Evolutionary conservation across 2,329 filamentous ascomycete species (phyloP), one percentile per base, ranked within the genome.

Genomic region (Xylariaceae sp.): DNA sequence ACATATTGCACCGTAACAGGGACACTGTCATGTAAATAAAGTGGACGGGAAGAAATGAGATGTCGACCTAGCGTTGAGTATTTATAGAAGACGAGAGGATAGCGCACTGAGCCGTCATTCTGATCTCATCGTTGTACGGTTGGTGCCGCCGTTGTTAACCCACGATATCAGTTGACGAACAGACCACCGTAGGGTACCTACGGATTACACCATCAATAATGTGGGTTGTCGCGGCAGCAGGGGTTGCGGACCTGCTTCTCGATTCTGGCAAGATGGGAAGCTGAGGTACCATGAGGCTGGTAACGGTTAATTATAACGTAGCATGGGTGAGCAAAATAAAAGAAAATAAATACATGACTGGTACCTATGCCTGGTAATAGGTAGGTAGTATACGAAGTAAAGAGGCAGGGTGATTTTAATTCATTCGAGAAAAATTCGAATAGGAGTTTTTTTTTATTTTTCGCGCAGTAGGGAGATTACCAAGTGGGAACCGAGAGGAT

Each of bases 381-480:
- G 13, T 45, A 45, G 42, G 42, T 30, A 30, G 23, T 45, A 45
- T n/a, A 15, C 13, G 10, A 45, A 15, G 13, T 45, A 45, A 6
- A 45, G 23, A 6, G 10, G 13, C 42, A 6, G 5, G 5, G n/a
- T 45, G n/a, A 13, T 15, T 30, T 18, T n/a, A n/a, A 15, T 30
- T 34, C 11, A 68, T 73, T 73, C 71, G 68, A 72, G 70, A 72
- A 73, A 69, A 71, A 66, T 71, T 72, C 70, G 66, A 72, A 68
- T 59, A 66, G 45, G 64, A 63, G 64, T 60, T 59, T 63, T 62
- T 23, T 30, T 30, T 30, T 30, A 58, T 63, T 62, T 63, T 51
- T 71, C 72, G 70, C 66, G 69, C 63, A 67, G 69, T 67, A 66
- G 70, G 66, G 66, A 71, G 69, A 62, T 64, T 62, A 57, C 57